Percentiles rank a stretch among this genome's conserved stretches.
Conservation (phyloP, 2,329 filamentous ascomycete genomes). For the Calonectria pteridis region DNA sequence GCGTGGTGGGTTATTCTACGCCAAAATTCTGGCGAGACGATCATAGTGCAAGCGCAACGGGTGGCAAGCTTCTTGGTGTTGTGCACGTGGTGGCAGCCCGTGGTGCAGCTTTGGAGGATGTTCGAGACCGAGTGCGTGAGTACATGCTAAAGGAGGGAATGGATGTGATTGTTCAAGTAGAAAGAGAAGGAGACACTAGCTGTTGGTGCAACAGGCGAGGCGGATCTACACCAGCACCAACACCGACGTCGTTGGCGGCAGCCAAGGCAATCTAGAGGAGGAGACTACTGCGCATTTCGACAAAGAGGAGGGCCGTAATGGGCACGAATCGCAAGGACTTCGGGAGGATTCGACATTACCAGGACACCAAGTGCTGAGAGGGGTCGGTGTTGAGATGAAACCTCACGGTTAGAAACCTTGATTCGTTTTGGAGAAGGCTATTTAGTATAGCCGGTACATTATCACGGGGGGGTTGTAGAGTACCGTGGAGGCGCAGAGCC, state of each 20-base stretch:
- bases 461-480: neutral
- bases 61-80: constrained; percentile 77
- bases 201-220: constrained; percentile 68
- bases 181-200: constrained; percentile 79
- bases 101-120: constrained; percentile 82
- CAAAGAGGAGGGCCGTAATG: neutral
- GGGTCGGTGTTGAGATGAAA: constrained; percentile 12
- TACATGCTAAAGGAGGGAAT: constrained; percentile 80
- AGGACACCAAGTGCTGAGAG: constrained; percentile 1
- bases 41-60: constrained; percentile 57
- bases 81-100: constrained; percentile 86
- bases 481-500: neutral
- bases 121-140: constrained; percentile 79
- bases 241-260: constrained; percentile 47
- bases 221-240: constrained; percentile 41
- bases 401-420: constrained; percentile 21
- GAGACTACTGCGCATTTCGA: constrained; percentile 17
- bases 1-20: constrained; percentile 86
- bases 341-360: constrained; percentile 13
- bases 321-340: constrained; percentile 17
- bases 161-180: constrained; percentile 88
- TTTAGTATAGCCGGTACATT: constrained; percentile 20
- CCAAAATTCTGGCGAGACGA: constrained; percentile 96
- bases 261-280: constrained; percentile 50
- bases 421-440: constrained; percentile 16